These are phyloP conservation scores for Backusella macrospora DNA, from an alignment of 192 early-diverging fungal species.

Conservation along the genomic window DNA sequence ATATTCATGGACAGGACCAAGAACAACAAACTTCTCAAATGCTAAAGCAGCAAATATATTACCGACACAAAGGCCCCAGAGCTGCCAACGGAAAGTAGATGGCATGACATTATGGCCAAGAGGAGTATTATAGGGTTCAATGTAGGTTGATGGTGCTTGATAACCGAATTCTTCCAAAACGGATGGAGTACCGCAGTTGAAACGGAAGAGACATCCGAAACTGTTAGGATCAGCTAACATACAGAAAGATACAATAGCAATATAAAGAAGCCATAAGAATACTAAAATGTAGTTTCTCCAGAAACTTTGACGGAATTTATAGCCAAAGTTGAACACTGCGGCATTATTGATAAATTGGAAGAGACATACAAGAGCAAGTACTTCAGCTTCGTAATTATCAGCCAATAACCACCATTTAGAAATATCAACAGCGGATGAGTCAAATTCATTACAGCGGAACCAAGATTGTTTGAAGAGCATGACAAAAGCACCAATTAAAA, in stretches of 20 bases:
- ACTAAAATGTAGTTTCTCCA: constrained; percentile 62
- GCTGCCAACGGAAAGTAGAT: constrained; percentile 49
- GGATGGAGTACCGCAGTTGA: constrained; percentile 36
- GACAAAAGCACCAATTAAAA: constrained; percentile 50
- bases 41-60: constrained; percentile 47
- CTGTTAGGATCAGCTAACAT: constrained; percentile 69
- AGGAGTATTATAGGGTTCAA: constrained; percentile 58
- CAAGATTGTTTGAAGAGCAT: constrained; percentile 55
- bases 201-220: constrained; percentile 68
- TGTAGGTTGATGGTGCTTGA: constrained; percentile 7
- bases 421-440: constrained; percentile 58
- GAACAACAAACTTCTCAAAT: constrained; percentile 52
- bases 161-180: constrained; percentile 33
- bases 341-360: constrained; percentile 74
- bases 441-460: constrained; percentile 75
- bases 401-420: constrained; percentile 75
- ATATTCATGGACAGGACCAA: constrained; percentile 51
- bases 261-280: constrained; percentile 51
- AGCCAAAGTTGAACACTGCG: constrained; percentile 68
- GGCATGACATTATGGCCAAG: constrained; percentile 69
- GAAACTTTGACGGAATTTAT: constrained; percentile 60
- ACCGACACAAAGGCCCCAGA: constrained; percentile 55
- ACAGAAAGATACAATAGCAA: constrained; percentile 57
- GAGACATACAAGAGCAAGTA: constrained; percentile 56
- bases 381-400: constrained; percentile 72